phyloP scores from a whole-genome alignment of 2,329 filamentous ascomycete genomes.

The Daldinia sp. region DNA sequence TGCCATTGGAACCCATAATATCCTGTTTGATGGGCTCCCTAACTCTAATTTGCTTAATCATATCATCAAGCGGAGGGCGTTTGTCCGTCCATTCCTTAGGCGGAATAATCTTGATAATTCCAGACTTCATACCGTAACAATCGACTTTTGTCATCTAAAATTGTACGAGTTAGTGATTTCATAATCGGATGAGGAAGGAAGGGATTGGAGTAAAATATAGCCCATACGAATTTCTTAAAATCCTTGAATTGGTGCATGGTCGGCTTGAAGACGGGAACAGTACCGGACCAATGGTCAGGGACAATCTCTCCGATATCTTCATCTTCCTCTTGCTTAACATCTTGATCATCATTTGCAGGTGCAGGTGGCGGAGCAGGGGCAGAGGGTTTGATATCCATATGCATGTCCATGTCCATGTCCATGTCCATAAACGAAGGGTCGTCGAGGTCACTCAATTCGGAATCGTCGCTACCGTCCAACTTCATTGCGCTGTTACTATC shows the following conservation, averaged over 20 bases:
- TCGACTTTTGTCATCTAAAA: slow-evolving; percentile 82
- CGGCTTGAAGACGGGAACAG: slow-evolving; percentile 93
- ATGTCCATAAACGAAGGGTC: slow-evolving; percentile 52
- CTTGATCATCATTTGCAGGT: slow-evolving; percentile 22
- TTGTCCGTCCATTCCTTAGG: slow-evolving; percentile 91
- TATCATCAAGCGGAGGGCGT: slow-evolving; percentile 82
- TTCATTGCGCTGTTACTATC: slow-evolving; percentile 72
- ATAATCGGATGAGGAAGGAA: slow-evolving; percentile 8
- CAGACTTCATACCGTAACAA: slow-evolving; percentile 95
- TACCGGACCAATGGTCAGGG: slow-evolving; percentile 91
- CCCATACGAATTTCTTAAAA: slow-evolving; percentile 87
- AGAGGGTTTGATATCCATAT: slow-evolving; percentile 30
- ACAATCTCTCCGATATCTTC: slow-evolving; percentile 79
- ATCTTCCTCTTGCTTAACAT: slow-evolving; percentile 42
- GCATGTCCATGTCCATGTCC: slow-evolving; percentile 40
- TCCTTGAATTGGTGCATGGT: slow-evolving; percentile 95
- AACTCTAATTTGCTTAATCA: slow-evolving; percentile 91
- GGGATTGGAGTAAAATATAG: slow-evolving; percentile 5
- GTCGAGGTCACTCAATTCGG: slow-evolving; percentile 75
- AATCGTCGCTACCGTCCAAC: slow-evolving; percentile 69
- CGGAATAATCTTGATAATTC: slow-evolving; percentile 95
- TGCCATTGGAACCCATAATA: slow-evolving; percentile 94
- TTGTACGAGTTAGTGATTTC: slow-evolving; percentile 49
- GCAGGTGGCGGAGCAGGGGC: slow-evolving; percentile 21
- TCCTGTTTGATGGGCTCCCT: slow-evolving; percentile 98